phyloP scores from a whole-genome alignment of 1,284 basidiomycete species.

The Fomitopsis pinicola region DNA sequence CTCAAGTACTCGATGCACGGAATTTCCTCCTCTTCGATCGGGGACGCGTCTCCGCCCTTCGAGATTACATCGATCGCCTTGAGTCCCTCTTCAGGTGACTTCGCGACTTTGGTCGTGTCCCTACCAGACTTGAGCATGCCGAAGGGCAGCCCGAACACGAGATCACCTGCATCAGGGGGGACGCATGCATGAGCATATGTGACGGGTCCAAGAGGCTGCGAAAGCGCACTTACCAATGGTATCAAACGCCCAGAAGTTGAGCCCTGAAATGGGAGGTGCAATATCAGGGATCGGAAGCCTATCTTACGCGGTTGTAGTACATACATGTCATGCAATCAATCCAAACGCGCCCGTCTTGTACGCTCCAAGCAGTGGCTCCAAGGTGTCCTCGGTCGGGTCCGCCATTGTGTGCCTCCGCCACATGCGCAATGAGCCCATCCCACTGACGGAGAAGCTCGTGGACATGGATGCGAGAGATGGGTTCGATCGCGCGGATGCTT shows the following conservation, averaged over 20 bases:
- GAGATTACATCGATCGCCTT: background rate
- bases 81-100: slow-evolving; percentile 1
- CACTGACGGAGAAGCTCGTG: slow-evolving; percentile 59
- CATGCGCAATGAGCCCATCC: slow-evolving; percentile 55
- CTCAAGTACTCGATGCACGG: slow-evolving; percentile 10
- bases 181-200: background rate
- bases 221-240: slow-evolving; percentile 16
- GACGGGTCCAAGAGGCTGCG: background rate
- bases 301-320: background rate
- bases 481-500: slow-evolving; percentile 73
- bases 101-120: slow-evolving; percentile 6
- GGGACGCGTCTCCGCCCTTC: background rate
- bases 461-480: slow-evolving; percentile 65
- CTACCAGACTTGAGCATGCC: slow-evolving; percentile 19
- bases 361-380: slow-evolving; percentile 57
- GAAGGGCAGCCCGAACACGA: slow-evolving; percentile 33
- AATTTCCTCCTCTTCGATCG: slow-evolving; percentile 12
- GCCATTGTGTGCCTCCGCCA: background rate
- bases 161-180: slow-evolving; percentile 27
- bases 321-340: slow-evolving; percentile 63
- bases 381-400: slow-evolving; percentile 43
- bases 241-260: slow-evolving; percentile 46
- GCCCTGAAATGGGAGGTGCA: slow-evolving; percentile 29
- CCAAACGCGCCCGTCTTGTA: slow-evolving; percentile 54
- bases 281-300: background rate